Evolutionary conservation across 805 yeast species (phyloP), one percentile per base, ranked within the genome.

Genomic region (Metschnikowia santaceciliae): DNA sequence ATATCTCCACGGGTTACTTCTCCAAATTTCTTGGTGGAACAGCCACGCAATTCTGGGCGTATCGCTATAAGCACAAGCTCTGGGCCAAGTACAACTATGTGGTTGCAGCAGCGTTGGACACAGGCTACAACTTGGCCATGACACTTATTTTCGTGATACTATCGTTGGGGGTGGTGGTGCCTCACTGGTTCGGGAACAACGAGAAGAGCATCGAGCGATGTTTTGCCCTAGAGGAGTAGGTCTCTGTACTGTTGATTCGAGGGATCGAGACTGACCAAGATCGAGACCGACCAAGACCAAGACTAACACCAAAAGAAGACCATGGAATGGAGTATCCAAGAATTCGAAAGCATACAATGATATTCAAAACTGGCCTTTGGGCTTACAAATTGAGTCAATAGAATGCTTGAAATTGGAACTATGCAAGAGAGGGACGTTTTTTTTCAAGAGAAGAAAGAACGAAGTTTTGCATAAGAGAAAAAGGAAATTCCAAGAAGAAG

Each of bases 101-200:
- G 13, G 56, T 76, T 23, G 81, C 81, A 1, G 81, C 82, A 2
- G 80, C 81, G 0, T 69, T 75, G 53, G 81, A 77, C 53, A 75
- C 81, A 0, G 82, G 81, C 4, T 76, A 70, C 61, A 77, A 77
- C 53, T 57, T 78, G 40, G 65, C 79, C 2, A 65, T 72, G 39
- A 53, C 77, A 22, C 54, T 68, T 23, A 64, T 78, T 10, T 77
- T 78, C 56, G 46, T 72, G 10, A 48, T 71, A 22, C 66, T 69
- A 17, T 61, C 75, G 1, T 51, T 59, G 26, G 61, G 60, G 7
- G 47, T 58, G 46, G 32, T 17, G 11, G 69, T 70, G 63, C 79
- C 80, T 1, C 38, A 63, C 46, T 78, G 81, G 82, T 78, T 78
- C 75, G 82, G 82, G 7, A 78, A 78, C 55, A 72, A 76, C 52